Evolutionary conservation across 257 asterid species (phyloP), one percentile per base, ranked within the genome.

Genomic region (Solanum clarkiae): DNA sequence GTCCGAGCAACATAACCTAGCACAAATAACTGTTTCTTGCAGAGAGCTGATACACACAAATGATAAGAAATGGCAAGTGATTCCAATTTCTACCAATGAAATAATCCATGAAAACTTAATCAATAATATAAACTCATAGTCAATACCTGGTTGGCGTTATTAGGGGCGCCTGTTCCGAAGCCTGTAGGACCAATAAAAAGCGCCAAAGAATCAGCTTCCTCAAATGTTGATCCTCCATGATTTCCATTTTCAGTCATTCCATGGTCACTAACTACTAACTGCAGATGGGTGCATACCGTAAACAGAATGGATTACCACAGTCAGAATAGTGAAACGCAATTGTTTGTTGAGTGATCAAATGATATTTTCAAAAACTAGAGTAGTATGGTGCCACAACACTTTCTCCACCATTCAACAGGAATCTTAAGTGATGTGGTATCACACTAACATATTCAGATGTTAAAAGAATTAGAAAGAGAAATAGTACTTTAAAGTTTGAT

Each of bases 201-300:
- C 20, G 98, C 98, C 90, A 95, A 87, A 87, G 99, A 92, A 88
- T 95, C 99, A 36, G 93, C 93, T 91, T 95, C 99, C 91, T 95
- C 98, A 12, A 84, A 91, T 65, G 99, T 90, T 75, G 99, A 93
- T 47, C 98, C 99, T 82, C 99, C 99, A 75, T 95, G 99, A 84
- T 95, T 95, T 74, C 99, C 99, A 59, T 87, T 90, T 83, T 91
- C 95, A 12, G 98, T 94, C 99, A 95, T 95, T 88, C 99, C 99
- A 90, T 95, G 99, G 90, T 95, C 99, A 84, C 99, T 95, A 69
- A 90, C 94, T 71, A 95, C 89, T 91, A 95, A 44, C 99, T 95
- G 94, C 57, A 87, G 82, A 84, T 85, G 84, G 77, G 87, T 80
- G 86, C 69, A 82, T 42, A 86, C 80, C 44, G 81, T 80, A 57